Evolutionary conservation across 345 rosid genomes (phyloP), one percentile per base, ranked within the genome.

Genomic region (Excoecaria agallocha): DNA sequence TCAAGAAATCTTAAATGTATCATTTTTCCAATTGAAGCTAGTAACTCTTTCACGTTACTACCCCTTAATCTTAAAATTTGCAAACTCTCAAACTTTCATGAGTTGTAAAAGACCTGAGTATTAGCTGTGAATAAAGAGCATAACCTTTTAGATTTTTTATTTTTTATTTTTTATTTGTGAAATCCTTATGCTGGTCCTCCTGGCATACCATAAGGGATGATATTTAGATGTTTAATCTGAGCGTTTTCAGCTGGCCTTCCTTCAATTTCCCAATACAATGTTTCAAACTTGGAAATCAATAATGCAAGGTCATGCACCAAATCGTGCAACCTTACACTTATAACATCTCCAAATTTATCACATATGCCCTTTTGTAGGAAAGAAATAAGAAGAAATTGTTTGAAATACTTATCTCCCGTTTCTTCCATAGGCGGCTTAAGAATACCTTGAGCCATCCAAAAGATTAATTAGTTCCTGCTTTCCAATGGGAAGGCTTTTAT

Each of bases 281-380:
- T 57, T 38, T 76, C 78, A 20, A 35, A 56, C 38, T 62, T 69
- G 4, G 76, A 55, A 22, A 82, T 8, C 8, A 66, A 78, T 4
- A n/a, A 46, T 0, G 82, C 82, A 64, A 82, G 79, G 56, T 72
- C 77, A 68, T 72, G 79, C 8, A 78, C 41, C 55, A 74, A 50
- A 66, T 81, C 84, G 38, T 81, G 84, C 79, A 81, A 78, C 55
- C 45, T 75, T 78, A 49, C 78, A 69, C 2, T 10, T 4, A 2
- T 38, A 17, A 79, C 48, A 16, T 56, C 37, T 1, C 61, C 82
- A 7, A 10, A n/a, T 6, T 0, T 1, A 51, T 78, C 77, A 51
- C n/a, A 59, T 35, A 8, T 16, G 0, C 56, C 69, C n/a, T 79
- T 80, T 25, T 79, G 76, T 25, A 79, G 73, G 6, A 82, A 76